A percentile compares a stretch with the other conserved stretches of the same genome.
These are phyloP conservation scores for Diaporthe ampelina DNA, from an alignment of 2,329 filamentous ascomycete species.

Conservation along the genomic window DNA sequence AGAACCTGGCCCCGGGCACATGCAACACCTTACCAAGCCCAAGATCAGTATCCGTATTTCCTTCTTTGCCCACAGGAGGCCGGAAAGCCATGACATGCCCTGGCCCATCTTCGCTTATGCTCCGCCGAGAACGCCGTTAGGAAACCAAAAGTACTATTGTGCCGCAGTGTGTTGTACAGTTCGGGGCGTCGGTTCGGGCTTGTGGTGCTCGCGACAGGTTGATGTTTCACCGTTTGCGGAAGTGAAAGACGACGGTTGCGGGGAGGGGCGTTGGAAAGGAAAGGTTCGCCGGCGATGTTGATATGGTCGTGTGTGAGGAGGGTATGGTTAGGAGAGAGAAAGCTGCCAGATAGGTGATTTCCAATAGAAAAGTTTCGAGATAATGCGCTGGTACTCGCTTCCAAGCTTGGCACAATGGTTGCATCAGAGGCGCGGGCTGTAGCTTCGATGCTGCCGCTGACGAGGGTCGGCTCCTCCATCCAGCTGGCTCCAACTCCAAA, in stretches of 20 bases:
- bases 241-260: conserved; percentile 9
- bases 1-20: conserved; percentile 34
- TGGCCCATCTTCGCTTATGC: conserved; percentile 68
- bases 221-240: conserved; percentile 32
- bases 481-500: conserved; percentile 29
- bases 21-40: conserved; percentile 76
- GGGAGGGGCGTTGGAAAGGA: not conserved
- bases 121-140: conserved; percentile 32
- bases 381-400: conserved; percentile 34
- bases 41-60: conserved; percentile 97
- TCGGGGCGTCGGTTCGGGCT: conserved; percentile 16
- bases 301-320: conserved; percentile 15
- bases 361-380: conserved; percentile 37
- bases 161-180: conserved; percentile 28
- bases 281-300: not conserved
- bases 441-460: conserved; percentile 19
- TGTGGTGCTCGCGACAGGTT: conserved; percentile 35
- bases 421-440: conserved; percentile 38
- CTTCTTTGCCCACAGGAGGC: conserved; percentile 91
- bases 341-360: conserved; percentile 24
- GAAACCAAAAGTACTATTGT: conserved; percentile 18
- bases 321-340: not conserved
- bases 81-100: conserved; percentile 77
- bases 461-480: conserved; percentile 29
- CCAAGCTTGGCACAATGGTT: conserved; percentile 40